These are phyloP conservation scores for Phytophthora macrochlamydospora DNA, from an alignment of 352 stramenopile genomes.

Conservation along the genomic window DNA sequence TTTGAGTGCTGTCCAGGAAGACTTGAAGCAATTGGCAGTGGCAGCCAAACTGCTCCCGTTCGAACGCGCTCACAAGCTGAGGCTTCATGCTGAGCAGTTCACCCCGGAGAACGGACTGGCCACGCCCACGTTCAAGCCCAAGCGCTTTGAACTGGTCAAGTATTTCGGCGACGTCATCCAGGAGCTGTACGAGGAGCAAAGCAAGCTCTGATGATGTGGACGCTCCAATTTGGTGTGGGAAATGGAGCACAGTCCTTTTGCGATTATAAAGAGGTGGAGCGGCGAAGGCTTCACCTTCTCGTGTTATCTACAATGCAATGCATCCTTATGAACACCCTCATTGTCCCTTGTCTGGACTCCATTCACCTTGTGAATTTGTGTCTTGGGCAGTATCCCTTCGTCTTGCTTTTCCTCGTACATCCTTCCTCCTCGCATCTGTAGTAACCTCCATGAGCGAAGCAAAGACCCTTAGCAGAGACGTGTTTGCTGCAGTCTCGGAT, in stretches of 20 bases:
- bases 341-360: neutral
- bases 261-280: neutral
- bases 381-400: neutral
- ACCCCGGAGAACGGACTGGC: constrained; percentile 90
- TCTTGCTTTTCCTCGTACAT: neutral
- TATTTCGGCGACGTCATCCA: constrained; percentile 57
- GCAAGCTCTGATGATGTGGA: constrained; percentile 28
- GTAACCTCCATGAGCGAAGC: neutral
- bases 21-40: constrained; percentile 50
- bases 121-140: constrained; percentile 97
- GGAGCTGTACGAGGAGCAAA: constrained; percentile 56
- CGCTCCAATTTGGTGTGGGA: neutral
- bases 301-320: neutral
- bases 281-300: neutral
- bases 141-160: constrained; percentile 75
- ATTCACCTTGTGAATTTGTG: neutral
- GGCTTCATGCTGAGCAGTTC: constrained; percentile 90
- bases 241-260: neutral
- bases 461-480: neutral
- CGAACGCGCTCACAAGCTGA: constrained; percentile 90
- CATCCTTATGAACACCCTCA: neutral
- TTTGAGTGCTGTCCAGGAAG: constrained; percentile 37
- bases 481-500: neutral
- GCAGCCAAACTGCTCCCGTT: constrained; percentile 88
- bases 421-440: neutral